Conservation (phyloP, 352 stramenopile genomes). For the Blastocystis sp. region DNA sequence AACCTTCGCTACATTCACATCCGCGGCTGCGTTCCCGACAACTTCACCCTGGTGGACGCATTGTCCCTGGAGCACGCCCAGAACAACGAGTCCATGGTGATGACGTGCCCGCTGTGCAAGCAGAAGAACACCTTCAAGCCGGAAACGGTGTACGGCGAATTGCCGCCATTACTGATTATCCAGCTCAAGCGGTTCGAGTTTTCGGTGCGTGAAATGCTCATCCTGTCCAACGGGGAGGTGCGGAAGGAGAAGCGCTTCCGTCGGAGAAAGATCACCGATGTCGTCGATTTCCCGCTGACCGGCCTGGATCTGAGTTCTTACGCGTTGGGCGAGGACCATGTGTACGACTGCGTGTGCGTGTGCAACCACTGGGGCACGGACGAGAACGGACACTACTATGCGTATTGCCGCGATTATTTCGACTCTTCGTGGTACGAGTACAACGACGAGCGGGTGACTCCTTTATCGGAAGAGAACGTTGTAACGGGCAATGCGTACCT, state of each 20-base stretch:
- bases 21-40: neutral
- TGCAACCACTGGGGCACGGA: slow-evolving; percentile 28
- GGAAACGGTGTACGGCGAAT: neutral
- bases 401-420: slow-evolving; percentile 38
- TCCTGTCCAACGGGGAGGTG: neutral
- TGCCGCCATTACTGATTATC: slow-evolving; percentile 31
- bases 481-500: slow-evolving; percentile 42
- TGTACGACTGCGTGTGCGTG: slow-evolving; percentile 75
- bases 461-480: slow-evolving; percentile 11
- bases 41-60: slow-evolving; percentile 6
- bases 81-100: neutral
- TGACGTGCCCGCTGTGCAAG: neutral
- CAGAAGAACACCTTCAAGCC: neutral
- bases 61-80: neutral
- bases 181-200: slow-evolving; percentile 62
- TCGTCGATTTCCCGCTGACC: slow-evolving; percentile 36
- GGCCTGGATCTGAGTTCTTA: slow-evolving; percentile 10
- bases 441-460: slow-evolving; percentile 38
- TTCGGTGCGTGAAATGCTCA: neutral
- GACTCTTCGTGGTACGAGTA: slow-evolving; percentile 33
- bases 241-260: neutral
- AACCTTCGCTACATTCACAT: neutral
- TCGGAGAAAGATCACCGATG: slow-evolving; percentile 34
- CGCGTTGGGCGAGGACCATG: slow-evolving; percentile 15
- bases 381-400: slow-evolving; percentile 54